A percentile compares a stretch with the other conserved stretches of the same genome.
These are phyloP conservation scores for Murraya paniculata DNA, from an alignment of 345 rosid genomes.

Conservation along the genomic window DNA sequence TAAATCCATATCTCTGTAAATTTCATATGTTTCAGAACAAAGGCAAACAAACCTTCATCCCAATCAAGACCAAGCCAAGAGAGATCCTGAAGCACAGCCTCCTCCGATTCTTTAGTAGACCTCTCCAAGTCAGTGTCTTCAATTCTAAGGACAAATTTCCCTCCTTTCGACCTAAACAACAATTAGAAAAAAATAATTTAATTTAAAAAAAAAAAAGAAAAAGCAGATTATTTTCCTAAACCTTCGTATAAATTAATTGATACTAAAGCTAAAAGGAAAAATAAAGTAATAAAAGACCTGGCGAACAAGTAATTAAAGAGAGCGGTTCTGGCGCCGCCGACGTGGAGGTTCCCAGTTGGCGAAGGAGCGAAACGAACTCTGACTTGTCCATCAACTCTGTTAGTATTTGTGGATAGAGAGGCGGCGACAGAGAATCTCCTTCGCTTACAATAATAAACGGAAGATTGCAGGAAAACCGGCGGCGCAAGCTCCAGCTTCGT, in stretches of 20 bases:
- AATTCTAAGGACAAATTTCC: slow-evolving; percentile 82
- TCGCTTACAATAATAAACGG: not conserved
- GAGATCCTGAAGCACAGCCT: slow-evolving; percentile 84
- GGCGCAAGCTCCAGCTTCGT: slow-evolving; percentile 51
- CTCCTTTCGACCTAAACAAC: slow-evolving; percentile 74
- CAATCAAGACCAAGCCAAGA: slow-evolving; percentile 90
- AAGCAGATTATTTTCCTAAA: not conserved
- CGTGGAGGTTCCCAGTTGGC: slow-evolving; percentile 95
- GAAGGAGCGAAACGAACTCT: slow-evolving; percentile 95
- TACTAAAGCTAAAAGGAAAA: not conserved
- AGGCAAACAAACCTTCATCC: slow-evolving; percentile 67
- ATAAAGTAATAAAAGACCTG: slow-evolving; percentile 37
- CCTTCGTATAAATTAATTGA: not conserved
- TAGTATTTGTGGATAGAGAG: slow-evolving; percentile 3
- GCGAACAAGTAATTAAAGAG: slow-evolving; percentile 93
- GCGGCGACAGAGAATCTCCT: slow-evolving; percentile 38
- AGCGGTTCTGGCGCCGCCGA: slow-evolving; percentile 97
- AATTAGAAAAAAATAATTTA: not conserved
- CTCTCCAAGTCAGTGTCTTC: slow-evolving; percentile 97
- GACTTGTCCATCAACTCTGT: slow-evolving; percentile 18
- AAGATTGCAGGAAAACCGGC: slow-evolving; percentile 22
- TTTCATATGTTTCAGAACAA: not conserved
- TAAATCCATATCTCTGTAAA: not conserved
- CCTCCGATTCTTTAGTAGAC: slow-evolving; percentile 87
- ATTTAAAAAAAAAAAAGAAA: not conserved